Base-by-base conservation (phyloP, 2,329 filamentous ascomycete genomes). In the Cadophora gregata region DNA sequence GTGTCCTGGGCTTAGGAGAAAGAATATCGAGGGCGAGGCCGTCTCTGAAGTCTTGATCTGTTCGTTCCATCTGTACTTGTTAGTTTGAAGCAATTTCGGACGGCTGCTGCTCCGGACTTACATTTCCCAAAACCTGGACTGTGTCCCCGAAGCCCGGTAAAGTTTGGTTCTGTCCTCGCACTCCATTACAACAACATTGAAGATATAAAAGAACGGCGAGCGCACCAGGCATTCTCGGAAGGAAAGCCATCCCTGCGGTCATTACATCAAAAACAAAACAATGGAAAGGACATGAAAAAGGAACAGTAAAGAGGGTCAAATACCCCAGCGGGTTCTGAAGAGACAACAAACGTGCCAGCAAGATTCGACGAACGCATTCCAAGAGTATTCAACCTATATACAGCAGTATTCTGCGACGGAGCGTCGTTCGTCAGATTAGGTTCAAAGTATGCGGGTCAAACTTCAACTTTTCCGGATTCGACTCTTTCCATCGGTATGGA, bases 1-100 rank as follows among this genome's bases (percentile, higher is more conserved):
- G 68, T 7, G 75, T 77, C 5, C 77, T 71, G 29, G 73, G 74
- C 4, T 62, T 72, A 9, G 77, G 77, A 1, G 77, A 78, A 59
- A 78, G 74, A 12, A 78, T 67, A 61, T 79, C 77, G 21, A 78
- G 73, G 8, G 70, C 73, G 2, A 78, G 67, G 8, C 77, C 77
- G 33, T 78, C 77, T 45, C 70, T 64, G 63, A 78, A 77, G 61
- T 78, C 75, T 65, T 76, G 76, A 56, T 77, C 75, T 16, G 74
- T 78, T 48, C 69, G 59, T 61, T 67, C 36, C 69, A 73, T 71
- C 69, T 72, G 45, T 51, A 6, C 36, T 42, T 38, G 9, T 68
- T 36, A 42, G 27, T 25, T 25, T 19, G n/a, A 38, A 1, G 25
- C 9, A 12, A 25, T 45, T 4, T 21, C 12, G 36, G 19, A 16